A percentile compares a stretch with the other conserved stretches of the same genome.
These are phyloP conservation scores for Pilasporangium apinafurcum DNA, from an alignment of 352 stramenopile genomes.

Conservation along the genomic window DNA sequence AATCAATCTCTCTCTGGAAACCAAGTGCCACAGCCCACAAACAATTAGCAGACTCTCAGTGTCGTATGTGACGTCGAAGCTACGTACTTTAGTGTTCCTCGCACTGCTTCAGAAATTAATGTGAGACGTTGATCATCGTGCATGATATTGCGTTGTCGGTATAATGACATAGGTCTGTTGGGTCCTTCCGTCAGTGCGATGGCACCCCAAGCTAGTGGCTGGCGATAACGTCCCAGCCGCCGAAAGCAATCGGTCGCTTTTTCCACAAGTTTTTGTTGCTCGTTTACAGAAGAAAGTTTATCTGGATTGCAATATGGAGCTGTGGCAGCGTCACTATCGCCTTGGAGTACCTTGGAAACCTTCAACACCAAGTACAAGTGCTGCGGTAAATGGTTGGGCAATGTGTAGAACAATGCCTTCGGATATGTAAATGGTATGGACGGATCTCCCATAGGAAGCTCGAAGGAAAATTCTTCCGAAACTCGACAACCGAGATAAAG, in stretches of 20 bases:
- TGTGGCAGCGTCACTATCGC: conserved; percentile 44
- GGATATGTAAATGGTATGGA: neutral
- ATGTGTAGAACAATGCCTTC: conserved; percentile 43
- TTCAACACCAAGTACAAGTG: conserved; percentile 63
- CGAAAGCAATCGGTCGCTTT: conserved; percentile 29
- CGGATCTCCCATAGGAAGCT: conserved; percentile 13
- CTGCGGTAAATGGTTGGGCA: conserved; percentile 38
- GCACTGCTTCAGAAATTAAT: conserved; percentile 41
- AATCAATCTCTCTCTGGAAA: conserved; percentile 37
- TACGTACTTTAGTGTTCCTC: conserved; percentile 44
- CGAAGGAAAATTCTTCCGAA: conserved; percentile 65
- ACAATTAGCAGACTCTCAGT: too few species aligned
- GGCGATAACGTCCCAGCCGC: conserved; percentile 43
- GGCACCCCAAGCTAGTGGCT: conserved; percentile 57
- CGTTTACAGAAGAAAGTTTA: conserved; percentile 29
- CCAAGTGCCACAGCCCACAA: neutral
- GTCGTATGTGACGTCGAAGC: too few species aligned
- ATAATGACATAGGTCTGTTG: conserved; percentile 50
- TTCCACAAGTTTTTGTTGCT: conserved; percentile 58
- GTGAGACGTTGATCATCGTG: conserved; percentile 53
- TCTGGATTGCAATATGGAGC: conserved; percentile 58
- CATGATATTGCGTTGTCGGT: conserved; percentile 48
- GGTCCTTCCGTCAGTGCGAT: conserved; percentile 34
- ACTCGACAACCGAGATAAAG: conserved; percentile 36
- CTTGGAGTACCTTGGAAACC: conserved; percentile 51